phyloP scores from a whole-genome alignment of 192 early-diverging fungal genomes.

The Haplosporangium gracile region DNA sequence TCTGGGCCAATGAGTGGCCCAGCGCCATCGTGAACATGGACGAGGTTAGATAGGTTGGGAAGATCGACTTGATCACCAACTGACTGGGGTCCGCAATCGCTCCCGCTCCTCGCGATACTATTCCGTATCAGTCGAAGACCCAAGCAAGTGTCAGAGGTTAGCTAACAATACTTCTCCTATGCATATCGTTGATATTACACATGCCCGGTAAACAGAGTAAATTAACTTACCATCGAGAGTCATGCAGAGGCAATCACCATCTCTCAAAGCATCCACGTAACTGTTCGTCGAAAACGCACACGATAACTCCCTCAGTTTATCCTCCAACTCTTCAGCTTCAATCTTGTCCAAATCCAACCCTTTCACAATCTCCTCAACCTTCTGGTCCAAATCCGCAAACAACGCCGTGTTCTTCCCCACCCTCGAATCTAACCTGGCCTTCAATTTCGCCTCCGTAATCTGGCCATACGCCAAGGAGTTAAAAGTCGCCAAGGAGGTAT shows the following conservation, averaged over 20 bases:
- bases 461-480: constrained; percentile 59
- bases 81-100: constrained; percentile 60
- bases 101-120: constrained; percentile 41
- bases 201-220: neutral
- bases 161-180: neutral
- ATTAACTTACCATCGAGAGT: constrained; percentile 50
- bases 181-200: neutral
- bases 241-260: constrained; percentile 60
- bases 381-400: constrained; percentile 58
- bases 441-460: constrained; percentile 51
- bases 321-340: constrained; percentile 46
- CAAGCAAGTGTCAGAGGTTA: neutral
- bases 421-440: constrained; percentile 53
- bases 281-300: constrained; percentile 57
- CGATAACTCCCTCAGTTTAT: constrained; percentile 36
- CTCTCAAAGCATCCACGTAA: constrained; percentile 53
- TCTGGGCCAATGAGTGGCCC: constrained; percentile 32
- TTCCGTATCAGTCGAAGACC: neutral
- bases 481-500: constrained; percentile 56
- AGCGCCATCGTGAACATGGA: constrained; percentile 57
- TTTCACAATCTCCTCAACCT: constrained; percentile 37
- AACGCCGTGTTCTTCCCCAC: constrained; percentile 47
- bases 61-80: constrained; percentile 59
- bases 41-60: constrained; percentile 56
- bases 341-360: constrained; percentile 46